These are phyloP conservation scores for Allium cepa DNA, from an alignment of 106 monocot genomes.

Conservation along the genomic window DNA sequence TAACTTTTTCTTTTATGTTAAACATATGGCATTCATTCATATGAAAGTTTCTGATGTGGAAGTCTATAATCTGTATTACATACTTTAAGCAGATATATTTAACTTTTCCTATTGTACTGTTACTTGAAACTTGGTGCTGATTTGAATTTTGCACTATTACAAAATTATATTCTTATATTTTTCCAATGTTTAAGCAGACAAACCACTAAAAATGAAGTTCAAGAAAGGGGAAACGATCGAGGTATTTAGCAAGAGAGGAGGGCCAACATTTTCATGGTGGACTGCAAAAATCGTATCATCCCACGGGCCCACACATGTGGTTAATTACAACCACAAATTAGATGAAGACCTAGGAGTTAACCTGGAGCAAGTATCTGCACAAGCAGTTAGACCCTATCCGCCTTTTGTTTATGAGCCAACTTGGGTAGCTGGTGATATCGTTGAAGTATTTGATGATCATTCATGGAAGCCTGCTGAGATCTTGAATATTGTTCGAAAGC, in stretches of 20 bases:
- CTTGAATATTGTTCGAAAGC: background rate
- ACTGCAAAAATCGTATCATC: constrained; percentile 33
- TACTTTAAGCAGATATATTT: too few relatives aligned
- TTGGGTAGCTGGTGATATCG: constrained; percentile 34
- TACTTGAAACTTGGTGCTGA: too few relatives aligned
- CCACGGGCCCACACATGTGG: constrained; percentile 23
- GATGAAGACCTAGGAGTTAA: background rate
- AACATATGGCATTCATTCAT: too few relatives aligned
- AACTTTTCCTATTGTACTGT: too few relatives aligned
- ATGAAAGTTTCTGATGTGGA: too few relatives aligned
- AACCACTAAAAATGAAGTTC: constrained; percentile 18
- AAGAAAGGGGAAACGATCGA: constrained; percentile 42
- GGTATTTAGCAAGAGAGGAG: constrained; percentile 22
- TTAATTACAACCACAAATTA: constrained; percentile 18
- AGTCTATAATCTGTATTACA: too few relatives aligned
- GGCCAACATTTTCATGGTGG: constrained; percentile 28
- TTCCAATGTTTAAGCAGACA: too few relatives aligned
- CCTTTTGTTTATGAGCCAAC: constrained; percentile 6
- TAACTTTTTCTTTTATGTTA: too few relatives aligned
- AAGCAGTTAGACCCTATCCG: constrained; percentile 38
- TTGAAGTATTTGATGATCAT: constrained; percentile 29
- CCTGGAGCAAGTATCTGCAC: constrained; percentile 22
- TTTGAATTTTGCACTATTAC: too few relatives aligned
- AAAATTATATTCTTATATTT: background rate
- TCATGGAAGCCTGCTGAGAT: constrained; percentile 47